Evolutionary conservation across 1,139 yeast species (phyloP), one percentile per base, ranked within the genome.

Genomic region (Taphrina communis): DNA sequence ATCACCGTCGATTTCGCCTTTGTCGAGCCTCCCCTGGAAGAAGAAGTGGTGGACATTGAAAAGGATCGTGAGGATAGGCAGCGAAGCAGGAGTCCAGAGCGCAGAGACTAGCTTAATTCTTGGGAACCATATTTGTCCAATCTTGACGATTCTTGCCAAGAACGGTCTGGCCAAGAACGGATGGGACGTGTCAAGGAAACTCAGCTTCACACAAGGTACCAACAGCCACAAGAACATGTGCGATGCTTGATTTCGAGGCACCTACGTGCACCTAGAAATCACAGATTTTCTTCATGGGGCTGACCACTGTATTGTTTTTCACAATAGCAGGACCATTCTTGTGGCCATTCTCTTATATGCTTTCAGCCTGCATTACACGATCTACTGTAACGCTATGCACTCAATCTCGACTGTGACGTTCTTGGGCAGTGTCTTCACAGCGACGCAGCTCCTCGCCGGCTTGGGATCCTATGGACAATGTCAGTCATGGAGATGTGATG

Each of bases 401-500:
- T 74, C 76, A 58, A 74, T 73, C 71, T 74, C 76, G 62, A 74
- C 73, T 62, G 67, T 69, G 53, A 74, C 75, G 53, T 74, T 74
- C 65, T 74, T 69, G 25, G 76, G 76, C 31, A 74, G 73, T 57
- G 72, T 71, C 70, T 73, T 72, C 65, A 74, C 75, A 12, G 76
- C 76, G 25, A 74, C 75, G 69, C 76, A 74, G 36, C 76, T 53
- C 46, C 67, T 80, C 87, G 88, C 81, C 87, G 92, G 63, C 80
- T 82, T 76, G 77, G 83, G 81, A 89, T 90, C 80, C 72, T 72
- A 70, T 73, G 35, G 12, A 66, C 21, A 12, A 44, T 1, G 53
- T 50, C n/a, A 50, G 53, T 25, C 36, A 8, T 8, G 53, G 36
- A 8, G n/a, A 31, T 9, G 4, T 6, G 36, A 11, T 21, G 19